Evolutionary conservation across 1,139 yeast genomes (phyloP).

Genomic region (Sugiyamaella sp.): DNA sequence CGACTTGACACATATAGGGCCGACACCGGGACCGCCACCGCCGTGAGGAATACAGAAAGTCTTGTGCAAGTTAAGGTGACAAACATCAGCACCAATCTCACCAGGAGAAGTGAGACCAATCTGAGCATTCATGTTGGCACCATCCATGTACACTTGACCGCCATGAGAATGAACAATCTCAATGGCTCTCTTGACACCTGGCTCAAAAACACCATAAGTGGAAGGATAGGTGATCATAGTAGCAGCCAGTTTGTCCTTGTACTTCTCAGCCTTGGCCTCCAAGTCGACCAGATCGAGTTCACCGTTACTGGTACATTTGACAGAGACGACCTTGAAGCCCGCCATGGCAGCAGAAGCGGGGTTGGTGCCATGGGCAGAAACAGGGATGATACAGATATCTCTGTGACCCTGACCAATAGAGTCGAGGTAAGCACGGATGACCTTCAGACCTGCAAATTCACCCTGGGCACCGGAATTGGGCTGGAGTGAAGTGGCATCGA

Average conservation of each 20-base stretch:
- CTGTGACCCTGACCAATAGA: conserved; percentile 73
- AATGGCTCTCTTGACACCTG: conserved; percentile 82
- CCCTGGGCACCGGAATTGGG: conserved; percentile 99
- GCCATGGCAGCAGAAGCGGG: conserved; percentile 99
- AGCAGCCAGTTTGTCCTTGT: conserved; percentile 75
- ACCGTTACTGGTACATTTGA: conserved; percentile 83
- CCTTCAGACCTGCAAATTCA: conserved; percentile 91
- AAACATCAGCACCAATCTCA: conserved; percentile 97
- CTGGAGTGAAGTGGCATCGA: conserved; percentile 87
- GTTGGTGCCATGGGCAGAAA: conserved; percentile 96
- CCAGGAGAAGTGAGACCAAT: conserved; percentile 98
- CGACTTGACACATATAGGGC: conserved; percentile 90
- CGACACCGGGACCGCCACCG: conserved; percentile 99
- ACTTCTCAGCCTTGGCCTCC: conserved; percentile 68
- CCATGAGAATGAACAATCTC: conserved; percentile 82
- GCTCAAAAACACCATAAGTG: conserved; percentile 94
- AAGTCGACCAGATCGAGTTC: conserved; percentile 82
- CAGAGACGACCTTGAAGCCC: conserved; percentile 90
- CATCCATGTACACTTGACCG: conserved; percentile 96
- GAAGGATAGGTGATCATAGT: conserved; percentile 97
- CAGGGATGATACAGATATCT: conserved; percentile 91
- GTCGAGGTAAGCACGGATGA: conserved; percentile 76
- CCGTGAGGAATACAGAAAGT: conserved; percentile 98
- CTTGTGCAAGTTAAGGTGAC: conserved; percentile 94
- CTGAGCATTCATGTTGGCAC: conserved; percentile 99